Evolutionary conservation across 1,284 basidiomycete species (phyloP).

Genomic region (Puccinia brachypodii): DNA sequence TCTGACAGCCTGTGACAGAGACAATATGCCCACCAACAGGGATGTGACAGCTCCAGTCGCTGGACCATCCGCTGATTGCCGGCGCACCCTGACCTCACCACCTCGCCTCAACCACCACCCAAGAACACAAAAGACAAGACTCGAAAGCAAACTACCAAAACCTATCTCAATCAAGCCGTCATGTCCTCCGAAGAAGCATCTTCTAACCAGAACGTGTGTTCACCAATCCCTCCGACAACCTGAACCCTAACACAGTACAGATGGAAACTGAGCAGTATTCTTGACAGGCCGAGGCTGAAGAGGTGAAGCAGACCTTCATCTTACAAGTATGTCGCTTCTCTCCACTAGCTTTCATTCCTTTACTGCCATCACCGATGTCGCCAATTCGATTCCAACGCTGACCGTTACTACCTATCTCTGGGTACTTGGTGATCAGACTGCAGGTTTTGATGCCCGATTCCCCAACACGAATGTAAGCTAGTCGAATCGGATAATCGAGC

Average conservation of each 20-base stretch:
- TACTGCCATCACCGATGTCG: background rate
- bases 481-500: slow-evolving; percentile 60
- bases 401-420: no score
- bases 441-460: slow-evolving; percentile 83
- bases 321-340: background rate
- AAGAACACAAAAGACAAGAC: background rate
- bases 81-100: background rate
- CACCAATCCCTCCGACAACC: background rate
- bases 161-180: background rate
- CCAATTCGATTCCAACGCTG: background rate
- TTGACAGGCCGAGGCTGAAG: slow-evolving; percentile 13
- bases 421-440: slow-evolving; percentile 73
- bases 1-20: no score
- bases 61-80: background rate
- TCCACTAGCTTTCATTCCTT: background rate
- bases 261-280: background rate
- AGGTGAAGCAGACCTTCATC: slow-evolving; percentile 21
- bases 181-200: background rate
- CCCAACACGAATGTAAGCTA: slow-evolving; percentile 74
- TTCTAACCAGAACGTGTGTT: slow-evolving; percentile 5
- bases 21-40: background rate
- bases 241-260: background rate
- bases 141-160: background rate
- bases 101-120: background rate
- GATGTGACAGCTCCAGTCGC: background rate